phyloP scores from a whole-genome alignment of 345 rosid genomes.

The Boechera retrofracta region DNA sequence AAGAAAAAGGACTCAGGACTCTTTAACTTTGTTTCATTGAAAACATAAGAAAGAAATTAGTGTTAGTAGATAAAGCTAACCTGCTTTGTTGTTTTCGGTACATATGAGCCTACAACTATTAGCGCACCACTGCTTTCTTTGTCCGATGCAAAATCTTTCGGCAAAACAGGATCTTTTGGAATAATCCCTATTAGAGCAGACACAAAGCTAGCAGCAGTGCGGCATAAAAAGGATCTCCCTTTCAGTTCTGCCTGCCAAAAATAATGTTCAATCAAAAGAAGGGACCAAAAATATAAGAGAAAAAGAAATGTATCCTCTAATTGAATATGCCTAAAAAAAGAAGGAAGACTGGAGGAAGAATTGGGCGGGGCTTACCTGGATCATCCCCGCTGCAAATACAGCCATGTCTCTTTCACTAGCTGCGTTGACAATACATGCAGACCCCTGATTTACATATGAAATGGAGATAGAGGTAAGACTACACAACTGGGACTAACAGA shows the following conservation, averaged over 20 bases:
- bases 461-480: slow-evolving; percentile 33
- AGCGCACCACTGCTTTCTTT: slow-evolving; percentile 75
- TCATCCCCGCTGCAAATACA: slow-evolving; percentile 94
- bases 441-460: slow-evolving; percentile 59
- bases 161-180: slow-evolving; percentile 77
- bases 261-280: slow-evolving; percentile 30
- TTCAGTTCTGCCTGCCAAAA: slow-evolving; percentile 83
- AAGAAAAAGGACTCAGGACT: slow-evolving; percentile 19
- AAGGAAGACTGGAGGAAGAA: slow-evolving; percentile 21
- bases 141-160: slow-evolving; percentile 72
- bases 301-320: slow-evolving; percentile 13
- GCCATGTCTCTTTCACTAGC: slow-evolving; percentile 95
- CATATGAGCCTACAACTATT: slow-evolving; percentile 94
- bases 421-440: slow-evolving; percentile 91
- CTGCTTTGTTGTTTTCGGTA: slow-evolving; percentile 97
- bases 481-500: neutral
- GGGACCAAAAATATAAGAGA: neutral
- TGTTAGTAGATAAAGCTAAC: slow-evolving; percentile 44
- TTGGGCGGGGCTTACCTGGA: slow-evolving; percentile 63
- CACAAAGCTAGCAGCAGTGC: slow-evolving; percentile 96
- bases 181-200: slow-evolving; percentile 88
- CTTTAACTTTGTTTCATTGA: neutral
- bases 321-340: neutral
- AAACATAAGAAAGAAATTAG: slow-evolving; percentile 30
- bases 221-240: slow-evolving; percentile 89